phyloP scores from a whole-genome alignment of 1,284 basidiomycete species.

The Flammula alnicola region DNA sequence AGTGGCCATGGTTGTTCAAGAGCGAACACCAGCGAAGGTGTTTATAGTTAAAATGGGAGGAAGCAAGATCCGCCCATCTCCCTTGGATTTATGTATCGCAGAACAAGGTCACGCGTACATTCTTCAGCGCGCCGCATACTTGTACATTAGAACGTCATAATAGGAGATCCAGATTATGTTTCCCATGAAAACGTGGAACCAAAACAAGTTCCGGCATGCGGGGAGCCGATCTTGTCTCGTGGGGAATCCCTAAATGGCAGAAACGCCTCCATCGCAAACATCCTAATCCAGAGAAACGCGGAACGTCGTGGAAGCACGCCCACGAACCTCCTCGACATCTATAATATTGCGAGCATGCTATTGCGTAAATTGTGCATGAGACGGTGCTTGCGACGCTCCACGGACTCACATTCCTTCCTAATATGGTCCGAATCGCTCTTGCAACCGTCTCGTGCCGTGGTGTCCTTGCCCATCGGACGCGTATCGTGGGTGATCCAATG shows the following conservation, averaged over 20 bases:
- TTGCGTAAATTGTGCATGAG: too few relatives aligned
- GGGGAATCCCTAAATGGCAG: conserved; percentile 3
- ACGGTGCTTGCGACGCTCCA: too few relatives aligned
- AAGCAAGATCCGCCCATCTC: conserved; percentile 12
- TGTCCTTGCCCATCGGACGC: conserved; percentile 34
- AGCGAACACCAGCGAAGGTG: background rate
- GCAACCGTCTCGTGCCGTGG: too few relatives aligned
- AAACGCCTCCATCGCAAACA: background rate
- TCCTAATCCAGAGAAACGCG: background rate
- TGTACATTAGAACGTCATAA: conserved; percentile 12
- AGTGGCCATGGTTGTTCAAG: background rate
- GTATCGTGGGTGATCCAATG: conserved; percentile 14
- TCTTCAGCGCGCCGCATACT: conserved; percentile 6
- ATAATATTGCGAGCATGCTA: too few relatives aligned
- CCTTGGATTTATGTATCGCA: conserved; percentile 13
- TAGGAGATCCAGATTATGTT: conserved; percentile 2
- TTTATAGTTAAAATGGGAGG: background rate
- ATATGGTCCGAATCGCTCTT: too few relatives aligned
- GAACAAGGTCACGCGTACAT: conserved; percentile 17
- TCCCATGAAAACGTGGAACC: conserved; percentile 7
- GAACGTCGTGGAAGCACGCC: background rate
- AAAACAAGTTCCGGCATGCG: conserved; percentile 18
- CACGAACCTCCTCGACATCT: too few relatives aligned
- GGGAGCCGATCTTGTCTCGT: conserved; percentile 11
- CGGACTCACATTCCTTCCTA: too few relatives aligned